Evolutionary conservation across 345 rosid genomes (phyloP).

Genomic region (Lepidium didymum): DNA sequence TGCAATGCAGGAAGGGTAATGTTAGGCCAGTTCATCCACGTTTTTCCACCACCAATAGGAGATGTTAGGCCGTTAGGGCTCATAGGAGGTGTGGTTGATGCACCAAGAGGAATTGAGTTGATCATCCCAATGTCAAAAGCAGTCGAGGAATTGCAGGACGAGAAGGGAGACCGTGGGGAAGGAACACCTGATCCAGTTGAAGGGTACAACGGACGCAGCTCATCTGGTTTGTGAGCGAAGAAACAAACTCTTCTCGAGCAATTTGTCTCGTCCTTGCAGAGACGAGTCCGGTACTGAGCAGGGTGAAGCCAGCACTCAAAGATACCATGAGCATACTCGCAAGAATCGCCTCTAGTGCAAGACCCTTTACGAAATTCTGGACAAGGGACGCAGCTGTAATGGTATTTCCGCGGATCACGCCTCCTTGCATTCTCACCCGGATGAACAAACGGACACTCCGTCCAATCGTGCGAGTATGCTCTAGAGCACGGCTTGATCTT

Average conservation of each 20-base stretch:
- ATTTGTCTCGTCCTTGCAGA: constrained; percentile 76
- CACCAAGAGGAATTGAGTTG: constrained; percentile 54
- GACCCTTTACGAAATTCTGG: constrained; percentile 90
- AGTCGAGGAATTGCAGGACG: constrained; percentile 36
- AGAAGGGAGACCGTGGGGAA: constrained; percentile 59
- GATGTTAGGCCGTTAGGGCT: constrained; percentile 60
- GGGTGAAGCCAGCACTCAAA: constrained; percentile 99
- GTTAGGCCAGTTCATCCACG: constrained; percentile 51
- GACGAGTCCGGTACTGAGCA: constrained; percentile 83
- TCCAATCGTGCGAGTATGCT: constrained; percentile 98
- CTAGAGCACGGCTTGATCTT: constrained; percentile 93
- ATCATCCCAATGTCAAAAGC: constrained; percentile 55
- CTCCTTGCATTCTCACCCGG: constrained; percentile 98
- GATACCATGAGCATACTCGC: constrained; percentile 92
- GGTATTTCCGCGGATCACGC: constrained; percentile 83
- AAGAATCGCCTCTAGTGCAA: constrained; percentile 71
- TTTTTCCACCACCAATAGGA: constrained; percentile 36
- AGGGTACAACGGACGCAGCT: constrained; percentile 76
- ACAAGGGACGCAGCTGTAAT: constrained; percentile 90
- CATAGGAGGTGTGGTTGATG: constrained; percentile 61
- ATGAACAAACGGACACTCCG: constrained; percentile 93
- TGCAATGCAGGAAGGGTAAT: constrained; percentile 54
- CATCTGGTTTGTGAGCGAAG: constrained; percentile 86
- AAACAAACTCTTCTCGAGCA: constrained; percentile 85
- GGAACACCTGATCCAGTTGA: constrained; percentile 84